Evolutionary conservation across 129 eudicot genomes (phyloP).

Genomic region (Centaurea solstitialis): DNA sequence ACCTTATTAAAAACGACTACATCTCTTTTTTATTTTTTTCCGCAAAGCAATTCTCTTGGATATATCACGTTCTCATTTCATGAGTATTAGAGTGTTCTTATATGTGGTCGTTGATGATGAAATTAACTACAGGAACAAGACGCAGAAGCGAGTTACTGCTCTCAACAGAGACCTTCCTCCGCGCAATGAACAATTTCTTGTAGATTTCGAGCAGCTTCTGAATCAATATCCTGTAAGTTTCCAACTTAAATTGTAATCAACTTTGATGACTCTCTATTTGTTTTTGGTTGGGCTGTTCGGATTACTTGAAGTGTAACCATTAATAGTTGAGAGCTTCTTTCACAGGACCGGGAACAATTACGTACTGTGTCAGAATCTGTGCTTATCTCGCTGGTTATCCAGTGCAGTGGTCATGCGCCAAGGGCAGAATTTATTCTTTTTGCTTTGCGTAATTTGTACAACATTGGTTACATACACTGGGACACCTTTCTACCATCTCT

Average conservation of each 20-base stretch:
- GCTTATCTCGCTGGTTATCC: conserved; percentile 81
- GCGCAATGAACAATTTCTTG: conserved; percentile 79
- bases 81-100: background rate
- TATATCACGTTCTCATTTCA: conserved; percentile 1
- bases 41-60: background rate
- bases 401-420: conserved; percentile 93
- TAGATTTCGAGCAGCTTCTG: conserved; percentile 84
- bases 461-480: conserved; percentile 77
- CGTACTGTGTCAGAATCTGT: conserved; percentile 88
- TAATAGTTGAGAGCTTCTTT: conserved; percentile 14
- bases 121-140: conserved; percentile 65
- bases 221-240: conserved; percentile 77
- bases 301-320: conserved; percentile 4
- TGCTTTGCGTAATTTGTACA: conserved; percentile 80
- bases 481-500: conserved; percentile 93
- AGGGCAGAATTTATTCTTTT: conserved; percentile 89
- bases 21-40: background rate
- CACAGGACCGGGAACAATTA: conserved; percentile 88
- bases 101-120: conserved; percentile 21
- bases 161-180: conserved; percentile 88
- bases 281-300: background rate
- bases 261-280: background rate
- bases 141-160: conserved; percentile 95
- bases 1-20: background rate
- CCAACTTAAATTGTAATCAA: background rate